A percentile compares a stretch with the other conserved stretches of the same genome.
These are phyloP conservation scores for Jacaranda copaia DNA, from an alignment of 257 asterid genomes.

Conservation along the genomic window DNA sequence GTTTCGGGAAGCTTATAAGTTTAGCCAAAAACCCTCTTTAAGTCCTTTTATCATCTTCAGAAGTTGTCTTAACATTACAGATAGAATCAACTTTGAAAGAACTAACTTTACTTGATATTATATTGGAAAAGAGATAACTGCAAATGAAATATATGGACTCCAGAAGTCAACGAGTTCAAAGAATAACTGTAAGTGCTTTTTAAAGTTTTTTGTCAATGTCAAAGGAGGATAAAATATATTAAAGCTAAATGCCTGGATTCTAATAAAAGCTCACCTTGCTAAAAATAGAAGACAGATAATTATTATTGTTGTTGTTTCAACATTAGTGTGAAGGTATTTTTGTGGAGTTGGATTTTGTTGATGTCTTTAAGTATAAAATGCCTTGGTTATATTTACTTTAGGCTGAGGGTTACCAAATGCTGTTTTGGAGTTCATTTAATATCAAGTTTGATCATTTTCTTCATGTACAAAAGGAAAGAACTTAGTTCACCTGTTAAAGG, in stretches of 20 bases:
- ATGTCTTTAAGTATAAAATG: neutral
- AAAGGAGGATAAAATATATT: neutral
- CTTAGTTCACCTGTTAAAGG: constrained; percentile 6
- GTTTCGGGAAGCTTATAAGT: too few relatives aligned
- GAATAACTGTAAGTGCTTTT: too few relatives aligned
- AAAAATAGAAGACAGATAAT: neutral
- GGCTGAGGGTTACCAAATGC: neutral
- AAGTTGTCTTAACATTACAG: too few relatives aligned
- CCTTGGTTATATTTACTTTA: neutral
- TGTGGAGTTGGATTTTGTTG: constrained; percentile 3
- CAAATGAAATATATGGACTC: too few relatives aligned
- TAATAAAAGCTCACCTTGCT: neutral
- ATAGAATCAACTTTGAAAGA: too few relatives aligned
- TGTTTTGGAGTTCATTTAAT: neutral
- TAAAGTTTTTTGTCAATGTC: too few relatives aligned
- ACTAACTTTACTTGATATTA: too few relatives aligned
- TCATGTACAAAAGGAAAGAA: neutral
- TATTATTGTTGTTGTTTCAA: neutral
- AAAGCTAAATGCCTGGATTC: neutral
- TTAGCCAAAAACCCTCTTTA: too few relatives aligned
- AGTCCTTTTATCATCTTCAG: too few relatives aligned
- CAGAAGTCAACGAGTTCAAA: too few relatives aligned
- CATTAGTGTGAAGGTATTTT: neutral
- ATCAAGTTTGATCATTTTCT: neutral
- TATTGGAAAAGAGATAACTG: too few relatives aligned